Base-by-base conservation (phyloP, 1,139 yeast species). In the Candida glucosophila region DNA sequence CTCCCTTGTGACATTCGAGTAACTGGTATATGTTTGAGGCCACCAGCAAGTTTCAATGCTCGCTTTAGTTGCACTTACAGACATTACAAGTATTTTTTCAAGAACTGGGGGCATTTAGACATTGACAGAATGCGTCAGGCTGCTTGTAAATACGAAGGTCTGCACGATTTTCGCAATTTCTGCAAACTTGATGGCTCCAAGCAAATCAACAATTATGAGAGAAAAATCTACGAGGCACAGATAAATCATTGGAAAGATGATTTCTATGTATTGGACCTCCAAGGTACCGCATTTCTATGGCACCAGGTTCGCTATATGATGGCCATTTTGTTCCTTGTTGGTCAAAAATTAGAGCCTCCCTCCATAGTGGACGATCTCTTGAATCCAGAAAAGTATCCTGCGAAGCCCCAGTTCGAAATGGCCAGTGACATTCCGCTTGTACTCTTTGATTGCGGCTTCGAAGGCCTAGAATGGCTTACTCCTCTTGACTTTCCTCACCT, bases 221-320 rank as follows among this genome's bases (percentile, higher is more conserved):
- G 97, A 42, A 62, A 59, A 9, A 73, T 88, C 12, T 41, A 61
- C 22, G 52, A 61, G 24, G 62, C 88, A 1, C 51, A 64, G 10
- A 75, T 83, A 9, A 34, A 60, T 6, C 60, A 54, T 5, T 39
- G 71, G 5, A 43, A 50, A 22, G 65, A 58, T 14, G 68, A 65
- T 21, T 59, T 65, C 30, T 81, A 67, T 42, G 79, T 77, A 31
- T 77, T 90, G 47, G 88, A 86, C 46, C 58, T 90, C 28, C 67
- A 72, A 36, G 99, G 98, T 0, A 63, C 83, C 2, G 98, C 98
- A 5, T 92, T 92, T 41, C 57, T 92, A 32, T 92, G 98, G 98
- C 97, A 92, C 48, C 99, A 92, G 50, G 99, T 92, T 13, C 69
- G 98, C 27, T 86, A 95, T 39, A 90, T 92, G 94, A 73, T 86